These are phyloP conservation scores for Paramecium sexaurelia DNA, from an alignment of 73 alveolate genomes.

Conservation along the genomic window DNA sequence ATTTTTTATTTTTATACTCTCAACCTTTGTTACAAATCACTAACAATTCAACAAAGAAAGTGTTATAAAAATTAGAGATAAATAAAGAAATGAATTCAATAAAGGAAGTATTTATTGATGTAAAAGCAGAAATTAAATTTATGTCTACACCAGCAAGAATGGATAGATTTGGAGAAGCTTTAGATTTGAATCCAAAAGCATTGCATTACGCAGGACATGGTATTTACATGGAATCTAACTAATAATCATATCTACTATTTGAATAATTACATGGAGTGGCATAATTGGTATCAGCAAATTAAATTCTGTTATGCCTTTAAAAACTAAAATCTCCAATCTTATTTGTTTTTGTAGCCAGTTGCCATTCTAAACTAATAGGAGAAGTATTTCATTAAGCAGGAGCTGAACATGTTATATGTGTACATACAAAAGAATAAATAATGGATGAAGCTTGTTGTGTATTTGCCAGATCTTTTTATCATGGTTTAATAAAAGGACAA, in stretches of 20 bases:
- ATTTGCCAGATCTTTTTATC: slow-evolving; percentile 74
- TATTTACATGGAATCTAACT: neutral
- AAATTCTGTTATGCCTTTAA: neutral
- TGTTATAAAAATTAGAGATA: neutral
- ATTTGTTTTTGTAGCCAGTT: slow-evolving; percentile 77
- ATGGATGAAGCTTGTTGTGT: slow-evolving; percentile 74
- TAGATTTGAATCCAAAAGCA: slow-evolving; percentile 36
- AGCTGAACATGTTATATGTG: slow-evolving; percentile 80
- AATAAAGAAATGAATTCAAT: slow-evolving; percentile 4
- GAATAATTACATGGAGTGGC: slow-evolving; percentile 49
- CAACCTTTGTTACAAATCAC: neutral
- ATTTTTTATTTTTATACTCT: slow-evolving; percentile 30
- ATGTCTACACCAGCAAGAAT: slow-evolving; percentile 44
- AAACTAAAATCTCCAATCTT: slow-evolving; percentile 31
- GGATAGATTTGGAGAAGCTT: slow-evolving; percentile 48
- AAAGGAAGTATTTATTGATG: slow-evolving; percentile 6
- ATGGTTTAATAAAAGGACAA: slow-evolving; percentile 62
- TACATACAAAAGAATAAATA: slow-evolving; percentile 66
- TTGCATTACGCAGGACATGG: slow-evolving; percentile 58
- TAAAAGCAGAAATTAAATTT: neutral
- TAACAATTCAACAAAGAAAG: neutral
- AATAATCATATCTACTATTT: slow-evolving; percentile 31
- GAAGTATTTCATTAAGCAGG: slow-evolving; percentile 73
- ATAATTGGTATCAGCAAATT: slow-evolving; percentile 49
- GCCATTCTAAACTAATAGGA: slow-evolving; percentile 78